Conservation (phyloP, 306 rosid genomes). For the Benincasa hispida region DNA sequence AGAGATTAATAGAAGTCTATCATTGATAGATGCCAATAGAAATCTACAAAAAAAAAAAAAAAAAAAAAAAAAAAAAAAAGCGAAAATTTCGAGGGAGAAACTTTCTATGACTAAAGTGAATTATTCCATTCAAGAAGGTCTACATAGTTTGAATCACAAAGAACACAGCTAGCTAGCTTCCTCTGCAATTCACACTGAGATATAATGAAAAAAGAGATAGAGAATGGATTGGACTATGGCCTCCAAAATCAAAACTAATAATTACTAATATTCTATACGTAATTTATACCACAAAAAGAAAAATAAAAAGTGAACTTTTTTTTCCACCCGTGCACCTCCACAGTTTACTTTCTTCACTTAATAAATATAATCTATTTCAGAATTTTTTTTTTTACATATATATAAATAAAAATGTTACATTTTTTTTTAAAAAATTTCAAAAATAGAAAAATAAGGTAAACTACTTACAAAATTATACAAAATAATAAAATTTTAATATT, state of each 20-base stretch:
- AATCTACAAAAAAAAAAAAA: not conserved
- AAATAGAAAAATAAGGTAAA: no score
- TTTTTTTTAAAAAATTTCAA: no score
- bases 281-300: not conserved
- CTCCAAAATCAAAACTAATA: conserved; percentile 5
- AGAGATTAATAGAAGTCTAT: no score
- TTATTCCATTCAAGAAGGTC: not conserved
- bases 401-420: no score
- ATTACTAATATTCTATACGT: not conserved
- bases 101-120: not conserved
- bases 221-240: not conserved
- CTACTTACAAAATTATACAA: no score
- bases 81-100: no score
- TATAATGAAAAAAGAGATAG: not conserved
- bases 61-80: not conserved
- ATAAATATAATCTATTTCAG: not conserved
- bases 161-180: conserved; percentile 1
- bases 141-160: not conserved
- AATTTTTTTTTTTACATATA: no score
- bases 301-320: not conserved
- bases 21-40: no score
- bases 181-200: not conserved
- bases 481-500: no score
- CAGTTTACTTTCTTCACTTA: not conserved
- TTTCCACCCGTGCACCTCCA: conserved; percentile 6